Conservation (phyloP, 2,329 filamentous ascomycete genomes). For the Colletotrichum shisoi region DNA sequence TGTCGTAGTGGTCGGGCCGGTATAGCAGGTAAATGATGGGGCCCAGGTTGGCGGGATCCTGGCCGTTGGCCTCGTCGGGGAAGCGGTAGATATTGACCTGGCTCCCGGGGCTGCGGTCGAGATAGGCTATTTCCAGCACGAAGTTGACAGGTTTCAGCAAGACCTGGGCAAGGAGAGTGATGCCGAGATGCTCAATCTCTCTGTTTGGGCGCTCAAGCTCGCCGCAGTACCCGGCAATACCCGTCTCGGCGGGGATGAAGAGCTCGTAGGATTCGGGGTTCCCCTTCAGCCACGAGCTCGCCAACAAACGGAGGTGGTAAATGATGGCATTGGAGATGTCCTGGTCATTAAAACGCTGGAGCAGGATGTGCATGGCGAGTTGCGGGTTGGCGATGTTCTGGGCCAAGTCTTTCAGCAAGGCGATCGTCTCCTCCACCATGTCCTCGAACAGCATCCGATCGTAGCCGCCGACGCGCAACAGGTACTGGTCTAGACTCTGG, state of each 20-base stretch:
- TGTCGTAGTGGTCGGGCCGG: slow-evolving; percentile 89
- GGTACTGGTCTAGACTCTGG: slow-evolving; percentile 72
- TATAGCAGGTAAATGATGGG: slow-evolving; percentile 67
- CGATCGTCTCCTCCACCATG: slow-evolving; percentile 78
- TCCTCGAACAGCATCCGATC: slow-evolving; percentile 77
- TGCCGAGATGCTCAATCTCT: slow-evolving; percentile 91
- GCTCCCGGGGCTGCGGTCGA: slow-evolving; percentile 82
- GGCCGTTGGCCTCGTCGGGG: slow-evolving; percentile 61
- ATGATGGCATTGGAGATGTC: slow-evolving; percentile 76
- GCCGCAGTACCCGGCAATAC: slow-evolving; percentile 73
- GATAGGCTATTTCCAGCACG: slow-evolving; percentile 85
- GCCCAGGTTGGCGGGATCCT: slow-evolving; percentile 54
- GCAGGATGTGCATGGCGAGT: slow-evolving; percentile 62
- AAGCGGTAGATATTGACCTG: slow-evolving; percentile 77
- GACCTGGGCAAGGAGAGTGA: slow-evolving; percentile 78
- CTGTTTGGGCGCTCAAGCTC: slow-evolving; percentile 76
- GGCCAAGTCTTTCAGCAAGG: slow-evolving; percentile 71
- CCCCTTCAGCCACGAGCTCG: slow-evolving; percentile 83
- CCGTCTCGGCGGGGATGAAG: slow-evolving; percentile 70
- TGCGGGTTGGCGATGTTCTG: slow-evolving; percentile 67
- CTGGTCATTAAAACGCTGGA: slow-evolving; percentile 76
- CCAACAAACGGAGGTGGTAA: slow-evolving; percentile 83
- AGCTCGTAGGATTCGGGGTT: slow-evolving; percentile 73
- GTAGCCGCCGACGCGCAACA: slow-evolving; percentile 76
- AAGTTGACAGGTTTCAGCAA: slow-evolving; percentile 81